Percentiles rank a stretch among this genome's conserved stretches.
These are phyloP conservation scores for Pogostemon cablin DNA, from an alignment of 257 asterid species.

Conservation along the genomic window DNA sequence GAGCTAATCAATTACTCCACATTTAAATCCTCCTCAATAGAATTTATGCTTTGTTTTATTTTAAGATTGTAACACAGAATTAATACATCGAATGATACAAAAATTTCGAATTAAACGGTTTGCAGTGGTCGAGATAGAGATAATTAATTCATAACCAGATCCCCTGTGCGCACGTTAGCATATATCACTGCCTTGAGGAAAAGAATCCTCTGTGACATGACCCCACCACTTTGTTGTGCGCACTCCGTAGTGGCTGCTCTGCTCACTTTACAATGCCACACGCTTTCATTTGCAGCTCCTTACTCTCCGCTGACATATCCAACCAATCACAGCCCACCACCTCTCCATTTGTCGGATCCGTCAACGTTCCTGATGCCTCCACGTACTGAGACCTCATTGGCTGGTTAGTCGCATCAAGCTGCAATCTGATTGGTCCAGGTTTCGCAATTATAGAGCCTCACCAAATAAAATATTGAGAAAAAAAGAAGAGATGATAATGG, in stretches of 20 bases:
- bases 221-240: conserved; percentile 25
- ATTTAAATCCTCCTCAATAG: too few species aligned
- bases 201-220: too few species aligned
- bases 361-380: conserved; percentile 44
- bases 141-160: too few species aligned
- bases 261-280: conserved; percentile 29
- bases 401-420: conserved; percentile 27
- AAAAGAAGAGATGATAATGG: too few species aligned
- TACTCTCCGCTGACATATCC: conserved; percentile 43
- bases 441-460: conserved; percentile 29
- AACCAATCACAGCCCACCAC: conserved; percentile 37
- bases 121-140: too few species aligned
- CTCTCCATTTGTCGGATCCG: conserved; percentile 31
- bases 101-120: too few species aligned
- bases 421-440: conserved; percentile 57
- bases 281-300: conserved; percentile 36
- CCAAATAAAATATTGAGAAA: conserved; percentile 19
- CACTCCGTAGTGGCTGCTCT: conserved; percentile 5
- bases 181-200: too few species aligned
- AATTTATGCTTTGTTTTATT: too few species aligned
- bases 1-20: too few species aligned
- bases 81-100: too few species aligned
- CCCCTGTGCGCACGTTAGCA: background rate
- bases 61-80: too few species aligned
- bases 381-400: conserved; percentile 52